These are phyloP conservation scores for Scutellaria barbata DNA, from an alignment of 257 asterid species.

Conservation along the genomic window DNA sequence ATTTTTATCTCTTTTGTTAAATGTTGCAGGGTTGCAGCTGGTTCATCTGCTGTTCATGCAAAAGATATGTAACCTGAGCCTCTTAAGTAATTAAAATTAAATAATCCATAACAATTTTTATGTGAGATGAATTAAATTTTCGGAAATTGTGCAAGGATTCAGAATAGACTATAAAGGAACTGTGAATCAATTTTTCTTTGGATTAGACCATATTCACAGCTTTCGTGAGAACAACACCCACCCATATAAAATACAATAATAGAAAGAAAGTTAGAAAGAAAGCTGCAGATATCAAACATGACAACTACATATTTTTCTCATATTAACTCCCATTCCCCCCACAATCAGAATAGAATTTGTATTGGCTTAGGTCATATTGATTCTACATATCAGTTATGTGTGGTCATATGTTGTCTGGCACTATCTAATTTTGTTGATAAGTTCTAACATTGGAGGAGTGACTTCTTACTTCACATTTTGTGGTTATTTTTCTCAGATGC, in stretches of 20 bases:
- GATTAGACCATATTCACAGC: not conserved
- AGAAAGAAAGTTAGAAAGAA: no score
- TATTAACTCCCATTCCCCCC: slow-evolving; percentile 16
- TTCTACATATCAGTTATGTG: slow-evolving; percentile 17
- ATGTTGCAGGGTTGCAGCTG: slow-evolving; percentile 66
- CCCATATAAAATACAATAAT: no score
- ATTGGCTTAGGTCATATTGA: not conserved
- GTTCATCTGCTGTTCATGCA: slow-evolving; percentile 66
- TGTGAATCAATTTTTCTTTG: not conserved
- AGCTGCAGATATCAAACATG: slow-evolving; percentile 10
- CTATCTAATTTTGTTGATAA: slow-evolving; percentile 8
- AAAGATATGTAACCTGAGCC: slow-evolving; percentile 58
- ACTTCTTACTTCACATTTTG: slow-evolving; percentile 29
- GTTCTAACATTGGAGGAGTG: slow-evolving; percentile 20
- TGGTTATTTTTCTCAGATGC: slow-evolving; percentile 66
- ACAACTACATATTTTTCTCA: slow-evolving; percentile 8
- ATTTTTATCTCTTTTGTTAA: slow-evolving; percentile 28
- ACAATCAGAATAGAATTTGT: slow-evolving; percentile 4
- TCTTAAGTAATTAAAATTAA: slow-evolving; percentile 14
- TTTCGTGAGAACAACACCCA: not conserved
- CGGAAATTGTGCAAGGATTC: not conserved
- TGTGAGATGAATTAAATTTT: slow-evolving; percentile 9
- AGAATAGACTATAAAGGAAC: not conserved
- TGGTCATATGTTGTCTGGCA: not conserved
- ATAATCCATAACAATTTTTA: slow-evolving; percentile 5